Base-by-base conservation (phyloP, 805 yeast genomes). In the Sugiyamaella marilandica region DNA sequence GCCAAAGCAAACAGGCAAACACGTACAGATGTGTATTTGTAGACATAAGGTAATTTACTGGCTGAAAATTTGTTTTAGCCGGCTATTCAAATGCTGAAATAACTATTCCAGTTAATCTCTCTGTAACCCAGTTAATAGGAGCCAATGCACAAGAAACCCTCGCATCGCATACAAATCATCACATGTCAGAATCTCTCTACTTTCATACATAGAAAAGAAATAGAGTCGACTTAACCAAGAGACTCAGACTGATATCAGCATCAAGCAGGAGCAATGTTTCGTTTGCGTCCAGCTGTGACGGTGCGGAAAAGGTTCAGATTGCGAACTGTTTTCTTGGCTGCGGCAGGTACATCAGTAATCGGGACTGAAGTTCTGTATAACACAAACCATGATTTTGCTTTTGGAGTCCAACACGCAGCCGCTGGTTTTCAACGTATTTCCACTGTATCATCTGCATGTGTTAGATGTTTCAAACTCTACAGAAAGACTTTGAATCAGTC, bases 391-490 rank as follows among this genome's bases (percentile, higher is more conserved):
- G 49, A 61, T 1, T 55, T 63, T n/a, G 58, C 59, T 8, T 54
- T 54, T 16, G 62, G 61, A 8, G 56, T 53, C 36, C 60, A 45
- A 29, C 59, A 51, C 60, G 59, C 53, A 1, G 36, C 47, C 5
- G 49, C 52, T 35, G 70, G 66, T 0, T 31, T 53, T 8, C 62
- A 61, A 47, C 62, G 73, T 32, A 50, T 63, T 26, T 50, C 62
- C 8, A 63, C 69, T 5, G 71, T 69, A 1, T 57, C 57, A 1
- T 54, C 41, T 7, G 95, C 96, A 2, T 84, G 92, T 1, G 59
- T 77, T 5, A 73, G 83, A 55, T 92, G 98, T 66, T 84, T 92
- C 59, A 74, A 75, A 55, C 72, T 83, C 33, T 94, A 94, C 69
- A 75, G 83, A 48, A 74, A 73, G 49, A 75, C 82, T 0, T 72